Evolutionary conservation across 306 rosid species (phyloP).

Genomic region (Begonia loranthoides): DNA sequence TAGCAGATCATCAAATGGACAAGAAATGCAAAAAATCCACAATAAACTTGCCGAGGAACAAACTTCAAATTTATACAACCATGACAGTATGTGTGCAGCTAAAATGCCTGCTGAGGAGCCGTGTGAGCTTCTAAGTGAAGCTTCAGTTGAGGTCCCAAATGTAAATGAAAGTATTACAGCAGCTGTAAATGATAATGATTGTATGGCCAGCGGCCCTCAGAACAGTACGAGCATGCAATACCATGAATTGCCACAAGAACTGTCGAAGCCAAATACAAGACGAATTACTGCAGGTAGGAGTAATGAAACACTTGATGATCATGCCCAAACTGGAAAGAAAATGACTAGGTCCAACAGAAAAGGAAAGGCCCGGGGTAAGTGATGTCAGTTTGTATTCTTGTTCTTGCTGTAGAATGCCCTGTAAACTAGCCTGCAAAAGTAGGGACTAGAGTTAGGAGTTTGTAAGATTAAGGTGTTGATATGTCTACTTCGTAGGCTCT

Average conservation of each 20-base stretch:
- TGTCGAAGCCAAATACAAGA: constrained; percentile 23
- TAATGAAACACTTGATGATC: constrained; percentile 19
- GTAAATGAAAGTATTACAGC: constrained; percentile 11
- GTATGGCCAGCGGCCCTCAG: constrained; percentile 31
- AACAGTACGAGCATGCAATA: constrained; percentile 33
- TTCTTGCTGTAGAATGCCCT: not conserved
- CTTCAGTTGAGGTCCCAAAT: constrained; percentile 35
- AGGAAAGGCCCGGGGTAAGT: constrained; percentile 26
- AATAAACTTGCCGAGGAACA: constrained; percentile 13
- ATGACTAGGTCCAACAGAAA: constrained; percentile 35
- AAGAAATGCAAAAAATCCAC: constrained; percentile 21
- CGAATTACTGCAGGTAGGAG: constrained; percentile 13
- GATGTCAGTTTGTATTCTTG: constrained; percentile 3
- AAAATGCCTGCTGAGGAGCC: constrained; percentile 19
- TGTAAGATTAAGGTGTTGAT: too few relatives aligned
- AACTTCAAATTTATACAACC: constrained; percentile 15
- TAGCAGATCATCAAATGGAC: constrained; percentile 33
- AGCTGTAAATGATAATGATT: constrained; percentile 18
- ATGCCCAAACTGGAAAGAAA: constrained; percentile 32
- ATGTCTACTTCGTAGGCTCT: too few relatives aligned
- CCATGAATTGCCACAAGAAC: constrained; percentile 25
- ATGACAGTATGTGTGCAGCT: constrained; percentile 18
- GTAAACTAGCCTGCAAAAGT: not conserved
- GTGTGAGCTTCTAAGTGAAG: constrained; percentile 28
- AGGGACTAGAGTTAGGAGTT: not conserved